Base-by-base conservation (phyloP, 345 rosid species). In the Corchorus capsularis region DNA sequence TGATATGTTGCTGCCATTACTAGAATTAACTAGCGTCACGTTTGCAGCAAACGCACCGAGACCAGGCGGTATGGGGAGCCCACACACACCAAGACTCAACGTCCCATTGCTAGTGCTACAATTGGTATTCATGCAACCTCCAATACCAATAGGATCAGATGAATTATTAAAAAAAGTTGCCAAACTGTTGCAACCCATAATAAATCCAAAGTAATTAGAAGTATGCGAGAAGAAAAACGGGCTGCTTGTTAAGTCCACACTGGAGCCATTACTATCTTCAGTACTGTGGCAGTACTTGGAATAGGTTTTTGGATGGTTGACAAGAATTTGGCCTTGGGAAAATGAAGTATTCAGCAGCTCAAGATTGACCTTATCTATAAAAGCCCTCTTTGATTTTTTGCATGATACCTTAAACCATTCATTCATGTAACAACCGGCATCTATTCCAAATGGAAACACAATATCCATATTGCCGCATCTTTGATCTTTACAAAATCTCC, bases 381-480 rank as follows among this genome's bases (percentile, higher is more conserved):
- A 39, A 39, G 79, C 39, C 34, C 4, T 73, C 17, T 49, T 13
- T 8, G 47, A 10, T 4, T 32, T 3, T 39, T 20, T 45, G 68
- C 79, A 76, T 4, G 2, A 19, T 9, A 76, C 53, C 41, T 68
- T 2, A 60, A 76, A 76, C 47, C 32, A 22, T 1, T 43, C 19
- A 5, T 76, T 34, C 14, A 16, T 11, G 17, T 46, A 76, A 7
- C 79, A 76, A 69, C 20, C 74, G 1, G 32, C 4, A 32, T 59
- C 27, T 1, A 69, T 56, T 35, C 79, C 79, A 47, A 76, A 76
- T 0, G 79, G 79, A 49, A 45, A 68, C 3, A 59, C 68, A 39
- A 39, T 39, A 39, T 39, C 5, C 0, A 6, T 6, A 39, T 39
- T 6, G 43, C 43, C 43, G 6, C 43, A 39, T 39, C 43, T 39